Evolutionary conservation across 805 yeast genomes (phyloP).

Genomic region (Maudiozyma barnettii): DNA sequence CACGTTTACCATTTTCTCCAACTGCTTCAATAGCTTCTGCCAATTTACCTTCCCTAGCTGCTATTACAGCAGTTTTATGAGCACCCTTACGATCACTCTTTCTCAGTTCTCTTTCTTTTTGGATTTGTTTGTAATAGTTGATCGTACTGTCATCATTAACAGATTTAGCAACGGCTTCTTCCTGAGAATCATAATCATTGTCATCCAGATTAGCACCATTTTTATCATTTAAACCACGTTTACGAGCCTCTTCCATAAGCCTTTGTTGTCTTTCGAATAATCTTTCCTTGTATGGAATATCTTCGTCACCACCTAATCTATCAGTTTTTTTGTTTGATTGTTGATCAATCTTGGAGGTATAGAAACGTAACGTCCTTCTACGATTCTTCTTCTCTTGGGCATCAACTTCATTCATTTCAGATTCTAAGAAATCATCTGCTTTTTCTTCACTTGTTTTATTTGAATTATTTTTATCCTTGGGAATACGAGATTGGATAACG

Average conservation of each 20-base stretch:
- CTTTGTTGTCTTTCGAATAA: slow-evolving; percentile 84
- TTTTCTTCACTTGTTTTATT: slow-evolving; percentile 14
- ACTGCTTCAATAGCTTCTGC: slow-evolving; percentile 55
- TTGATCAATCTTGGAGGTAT: slow-evolving; percentile 93
- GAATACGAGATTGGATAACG: slow-evolving; percentile 42
- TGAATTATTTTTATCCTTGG: slow-evolving; percentile 31
- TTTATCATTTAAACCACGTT: slow-evolving; percentile 57
- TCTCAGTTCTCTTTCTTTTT: slow-evolving; percentile 37
- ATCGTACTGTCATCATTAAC: slow-evolving; percentile 41
- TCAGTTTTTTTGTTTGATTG: slow-evolving; percentile 54
- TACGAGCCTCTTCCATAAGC: slow-evolving; percentile 76
- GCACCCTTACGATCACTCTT: slow-evolving; percentile 50
- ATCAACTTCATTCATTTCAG: slow-evolving; percentile 71
- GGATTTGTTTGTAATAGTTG: slow-evolving; percentile 50
- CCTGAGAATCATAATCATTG: slow-evolving; percentile 41
- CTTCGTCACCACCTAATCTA: slow-evolving; percentile 70
- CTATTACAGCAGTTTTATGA: slow-evolving; percentile 61
- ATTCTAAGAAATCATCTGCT: slow-evolving; percentile 56
- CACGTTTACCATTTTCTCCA: slow-evolving; percentile 84
- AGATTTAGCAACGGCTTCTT: slow-evolving; percentile 34
- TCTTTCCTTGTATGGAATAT: slow-evolving; percentile 85
- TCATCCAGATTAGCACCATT: slow-evolving; percentile 51
- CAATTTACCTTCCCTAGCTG: slow-evolving; percentile 77
- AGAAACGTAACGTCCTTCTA: slow-evolving; percentile 79
- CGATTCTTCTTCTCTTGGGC: slow-evolving; percentile 75